Conservation (phyloP, 1,139 yeast species). For the Scheffersomyces illinoinensis region DNA sequence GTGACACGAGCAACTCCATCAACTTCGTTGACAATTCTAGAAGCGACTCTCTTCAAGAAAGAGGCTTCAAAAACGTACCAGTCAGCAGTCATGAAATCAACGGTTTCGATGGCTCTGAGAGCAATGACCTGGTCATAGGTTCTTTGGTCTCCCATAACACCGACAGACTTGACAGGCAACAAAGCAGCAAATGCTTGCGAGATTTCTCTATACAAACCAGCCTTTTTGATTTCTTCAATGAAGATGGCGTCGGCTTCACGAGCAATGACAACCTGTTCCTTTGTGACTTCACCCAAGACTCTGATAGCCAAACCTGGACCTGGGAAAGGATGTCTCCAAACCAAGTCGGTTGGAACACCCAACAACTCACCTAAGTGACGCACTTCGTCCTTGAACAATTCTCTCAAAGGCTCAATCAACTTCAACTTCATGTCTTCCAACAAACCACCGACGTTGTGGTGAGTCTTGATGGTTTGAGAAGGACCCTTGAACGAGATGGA, state of each 20-base stretch:
- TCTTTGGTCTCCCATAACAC: conserved; percentile 99
- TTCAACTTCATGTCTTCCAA: conserved; percentile 97
- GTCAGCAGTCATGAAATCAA: conserved; percentile 99
- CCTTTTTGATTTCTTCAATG: conserved; percentile 91
- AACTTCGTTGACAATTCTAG: conserved; percentile 97
- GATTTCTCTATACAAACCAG: conserved; percentile 89
- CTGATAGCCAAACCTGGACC: conserved; percentile 99
- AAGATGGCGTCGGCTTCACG: conserved; percentile 95
- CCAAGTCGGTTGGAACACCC: conserved; percentile 95
- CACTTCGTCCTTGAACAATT: conserved; percentile 97
- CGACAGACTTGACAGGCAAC: conserved; percentile 96
- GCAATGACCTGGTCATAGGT: conserved; percentile 99
- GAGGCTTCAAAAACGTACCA: conserved; percentile 94
- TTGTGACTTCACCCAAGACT: conserved; percentile 94
- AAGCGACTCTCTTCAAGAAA: conserved; percentile 89
- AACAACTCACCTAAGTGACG: conserved; percentile 91
- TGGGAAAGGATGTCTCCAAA: conserved; percentile 99
- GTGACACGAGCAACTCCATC: conserved; percentile 99
- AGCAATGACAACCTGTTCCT: conserved; percentile 89
- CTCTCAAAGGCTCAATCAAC: conserved; percentile 97
- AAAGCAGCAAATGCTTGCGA: conserved; percentile 98
- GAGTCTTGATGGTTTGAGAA: conserved; percentile 98
- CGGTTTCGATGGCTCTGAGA: conserved; percentile 94
- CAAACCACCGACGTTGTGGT: conserved; percentile 98
- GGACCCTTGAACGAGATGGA: conserved; percentile 99